These are phyloP conservation scores for Westerdykella sp. DNA, from an alignment of 2,329 filamentous ascomycete genomes.

Conservation along the genomic window DNA sequence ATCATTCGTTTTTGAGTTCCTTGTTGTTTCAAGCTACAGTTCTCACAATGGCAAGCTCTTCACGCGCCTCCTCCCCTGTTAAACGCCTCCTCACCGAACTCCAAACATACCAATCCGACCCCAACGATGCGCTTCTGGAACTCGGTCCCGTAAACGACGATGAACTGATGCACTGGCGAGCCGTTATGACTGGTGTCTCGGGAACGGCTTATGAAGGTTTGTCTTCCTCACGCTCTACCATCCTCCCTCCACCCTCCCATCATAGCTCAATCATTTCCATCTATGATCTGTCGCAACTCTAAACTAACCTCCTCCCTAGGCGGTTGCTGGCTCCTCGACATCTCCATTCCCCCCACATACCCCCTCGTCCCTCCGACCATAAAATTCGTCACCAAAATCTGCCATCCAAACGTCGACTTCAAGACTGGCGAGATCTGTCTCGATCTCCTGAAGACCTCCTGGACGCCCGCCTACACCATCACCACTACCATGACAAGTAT, in stretches of 20 bases:
- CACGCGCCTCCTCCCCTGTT: conserved; percentile 38
- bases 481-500: conserved; percentile 67
- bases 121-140: conserved; percentile 51
- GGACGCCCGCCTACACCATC: conserved; percentile 82
- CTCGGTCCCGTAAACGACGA: conserved; percentile 53
- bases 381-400: conserved; percentile 59
- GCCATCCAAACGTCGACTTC: conserved; percentile 39
- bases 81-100: conserved; percentile 58
- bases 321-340: conserved; percentile 77
- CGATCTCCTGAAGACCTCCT: conserved; percentile 69
- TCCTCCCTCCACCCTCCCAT: background rate
- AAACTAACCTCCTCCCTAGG: conserved; percentile 33
- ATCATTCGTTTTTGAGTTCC: background rate
- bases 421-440: conserved; percentile 86
- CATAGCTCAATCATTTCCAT: background rate
- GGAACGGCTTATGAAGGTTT: conserved; percentile 57
- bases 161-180: conserved; percentile 55
- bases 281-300: no score
- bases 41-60: conserved; percentile 26
- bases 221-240: background rate
- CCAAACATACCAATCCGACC: conserved; percentile 51
- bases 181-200: conserved; percentile 53
- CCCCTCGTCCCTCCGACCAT: conserved; percentile 72
- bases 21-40: conserved; percentile 1
- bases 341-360: conserved; percentile 71